phyloP scores from a whole-genome alignment of 345 rosid species.

The Turnera subulata region DNA sequence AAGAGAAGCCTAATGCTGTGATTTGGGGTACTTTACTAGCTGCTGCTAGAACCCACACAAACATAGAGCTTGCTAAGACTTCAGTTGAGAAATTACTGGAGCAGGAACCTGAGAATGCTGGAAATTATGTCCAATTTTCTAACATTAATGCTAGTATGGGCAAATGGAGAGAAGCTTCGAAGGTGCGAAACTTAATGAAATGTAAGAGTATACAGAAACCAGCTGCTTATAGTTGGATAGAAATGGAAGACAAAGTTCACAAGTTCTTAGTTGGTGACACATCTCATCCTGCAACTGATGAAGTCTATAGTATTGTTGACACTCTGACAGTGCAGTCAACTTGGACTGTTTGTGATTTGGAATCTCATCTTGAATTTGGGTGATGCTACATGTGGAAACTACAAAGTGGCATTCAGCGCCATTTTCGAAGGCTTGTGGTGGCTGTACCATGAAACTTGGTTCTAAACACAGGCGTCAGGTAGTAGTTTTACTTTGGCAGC shows the following conservation, averaged over 20 bases:
- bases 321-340: not conserved
- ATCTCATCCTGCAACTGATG: constrained; percentile 6
- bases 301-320: not conserved
- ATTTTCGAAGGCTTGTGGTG: not conserved
- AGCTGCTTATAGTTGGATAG: constrained; percentile 14
- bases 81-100: constrained; percentile 4
- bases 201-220: constrained; percentile 3
- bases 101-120: constrained; percentile 4
- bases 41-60: constrained; percentile 9
- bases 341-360: not conserved
- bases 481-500: too few relatives aligned
- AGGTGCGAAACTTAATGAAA: constrained; percentile 8
- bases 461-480: too few relatives aligned
- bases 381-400: too few relatives aligned
- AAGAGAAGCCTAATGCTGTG: constrained; percentile 9
- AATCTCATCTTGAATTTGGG: not conserved
- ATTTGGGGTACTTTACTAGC: constrained; percentile 5
- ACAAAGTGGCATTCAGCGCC: too few relatives aligned
- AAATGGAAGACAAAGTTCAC: constrained; percentile 6
- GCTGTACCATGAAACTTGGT: not conserved
- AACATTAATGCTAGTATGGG: constrained; percentile 5
- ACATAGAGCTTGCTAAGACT: constrained; percentile 11
- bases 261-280: constrained; percentile 2
- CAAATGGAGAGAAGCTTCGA: constrained; percentile 1
- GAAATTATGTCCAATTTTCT: constrained; percentile 6